phyloP scores from a whole-genome alignment of 2,329 filamentous ascomycete genomes.

The Exophiala lecanii-corni region DNA sequence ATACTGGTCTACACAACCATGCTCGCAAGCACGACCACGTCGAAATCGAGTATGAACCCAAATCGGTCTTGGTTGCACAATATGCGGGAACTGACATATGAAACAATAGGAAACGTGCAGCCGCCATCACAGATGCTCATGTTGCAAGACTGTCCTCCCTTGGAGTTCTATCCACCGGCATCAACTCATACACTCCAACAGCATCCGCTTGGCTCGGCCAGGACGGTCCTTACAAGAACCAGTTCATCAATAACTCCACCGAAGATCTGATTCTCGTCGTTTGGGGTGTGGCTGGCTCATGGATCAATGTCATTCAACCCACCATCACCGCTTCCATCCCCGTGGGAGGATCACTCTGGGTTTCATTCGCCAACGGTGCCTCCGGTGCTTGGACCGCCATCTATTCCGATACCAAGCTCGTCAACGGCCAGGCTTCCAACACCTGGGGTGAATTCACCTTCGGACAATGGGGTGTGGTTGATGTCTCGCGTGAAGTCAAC shows the following conservation, averaged over 20 bases:
- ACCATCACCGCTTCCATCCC: conserved; percentile 24
- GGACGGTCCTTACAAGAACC: conserved; percentile 24
- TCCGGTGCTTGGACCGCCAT: conserved; percentile 24
- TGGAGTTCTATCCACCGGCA: conserved; percentile 18
- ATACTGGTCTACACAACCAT: conserved; percentile 19
- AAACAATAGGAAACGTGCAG: conserved; percentile 20
- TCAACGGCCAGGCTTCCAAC: conserved; percentile 25
- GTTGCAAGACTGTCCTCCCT: conserved; percentile 16
- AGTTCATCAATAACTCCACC: conserved; percentile 23
- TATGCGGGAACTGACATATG: conserved; percentile 13
- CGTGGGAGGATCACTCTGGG: conserved; percentile 10
- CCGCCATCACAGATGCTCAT: conserved; percentile 17
- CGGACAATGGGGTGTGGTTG: conserved; percentile 22
- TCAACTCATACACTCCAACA: conserved; percentile 20
- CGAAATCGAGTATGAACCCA: conserved; percentile 9
- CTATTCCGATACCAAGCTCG: conserved; percentile 22
- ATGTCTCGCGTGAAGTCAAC: conserved; percentile 27
- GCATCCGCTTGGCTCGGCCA: conserved; percentile 20
- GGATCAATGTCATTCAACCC: conserved; percentile 25
- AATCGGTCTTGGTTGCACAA: too few relatives aligned
- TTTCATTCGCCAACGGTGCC: conserved; percentile 24
- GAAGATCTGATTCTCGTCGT: conserved; percentile 25
- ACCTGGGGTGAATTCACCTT: conserved; percentile 28
- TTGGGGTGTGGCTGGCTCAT: conserved; percentile 26
- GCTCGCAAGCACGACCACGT: conserved; percentile 20